Base-by-base conservation (phyloP, 2,329 filamentous ascomycete species). In the Aspergillus sp. region DNA sequence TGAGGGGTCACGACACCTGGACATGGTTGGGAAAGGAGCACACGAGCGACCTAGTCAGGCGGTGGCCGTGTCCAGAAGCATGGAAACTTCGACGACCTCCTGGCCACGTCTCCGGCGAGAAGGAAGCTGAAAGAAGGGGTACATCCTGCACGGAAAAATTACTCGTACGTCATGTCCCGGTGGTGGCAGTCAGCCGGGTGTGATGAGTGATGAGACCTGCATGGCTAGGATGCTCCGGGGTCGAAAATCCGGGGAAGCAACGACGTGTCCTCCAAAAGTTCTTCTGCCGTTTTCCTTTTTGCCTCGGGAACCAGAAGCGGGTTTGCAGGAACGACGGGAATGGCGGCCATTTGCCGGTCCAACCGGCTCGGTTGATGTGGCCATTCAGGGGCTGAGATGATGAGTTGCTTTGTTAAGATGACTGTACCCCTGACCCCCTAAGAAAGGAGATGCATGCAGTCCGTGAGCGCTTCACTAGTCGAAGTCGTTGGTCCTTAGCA, bases 211-310 rank as follows among this genome's bases (percentile, higher is more conserved):
- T 54, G 57, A 50, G 25, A 55, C 41, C 45, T 60, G 58, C 58
- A 60, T 39, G 47, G 17, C 19, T 41, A 45, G 41, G 19, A 48
- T 32, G 28, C 51, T 45, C 58, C 61, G 61, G 61, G 58, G 52
- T 36, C 51, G 51, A 61, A 49, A 63, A 63, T 63, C 61, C 58
- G 61, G 61, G 61, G 58, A 61, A 61, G 55, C 49, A 10, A 53
- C 50, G 50, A 53, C 50, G 50, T 53, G 50, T 32, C 36, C 50
- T 50, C 28, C 10, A 12, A 36, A 21, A 36, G 8, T 23, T 8
- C 9, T 17, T 15, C 23, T n/a, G 39, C 32, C 51, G 25, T 8
- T 53, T 54, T 6, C 51, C 19, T 30, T 30, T n/a, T 36, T 36
- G 39, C 53, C 53, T 55, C 43, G 25, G 39, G 23, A 32, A 36